Evolutionary conservation across 1,284 basidiomycete species (phyloP).

Genomic region (Singerocomus inundabilis): DNA sequence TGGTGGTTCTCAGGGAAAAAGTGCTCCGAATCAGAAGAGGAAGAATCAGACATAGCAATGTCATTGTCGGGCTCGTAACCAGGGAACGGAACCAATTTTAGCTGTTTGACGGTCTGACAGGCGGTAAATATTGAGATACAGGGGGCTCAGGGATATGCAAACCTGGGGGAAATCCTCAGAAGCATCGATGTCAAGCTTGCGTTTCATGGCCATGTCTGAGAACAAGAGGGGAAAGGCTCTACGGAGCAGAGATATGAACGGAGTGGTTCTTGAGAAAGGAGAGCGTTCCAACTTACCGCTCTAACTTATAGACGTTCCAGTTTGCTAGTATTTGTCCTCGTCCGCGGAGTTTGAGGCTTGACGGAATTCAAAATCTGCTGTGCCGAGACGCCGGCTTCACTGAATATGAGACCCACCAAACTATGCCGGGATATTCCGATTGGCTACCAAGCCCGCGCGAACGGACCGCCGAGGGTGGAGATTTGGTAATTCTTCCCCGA

Average conservation of each 20-base stretch:
- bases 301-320: constrained; percentile 31
- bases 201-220: constrained; percentile 61
- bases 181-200: constrained; percentile 64
- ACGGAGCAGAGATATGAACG: constrained; percentile 10
- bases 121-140: constrained; percentile 19
- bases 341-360: constrained; percentile 23
- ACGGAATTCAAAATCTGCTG: constrained; percentile 19
- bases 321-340: constrained; percentile 29
- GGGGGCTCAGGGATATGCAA: constrained; percentile 13
- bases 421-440: constrained; percentile 28
- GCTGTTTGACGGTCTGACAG: constrained; percentile 57
- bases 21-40: constrained; percentile 52
- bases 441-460: constrained; percentile 17
- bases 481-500: constrained; percentile 9
- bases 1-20: constrained; percentile 54
- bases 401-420: constrained; percentile 1
- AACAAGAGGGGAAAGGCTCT: constrained; percentile 27
- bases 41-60: constrained; percentile 61
- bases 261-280: constrained; percentile 30
- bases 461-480: constrained; percentile 6
- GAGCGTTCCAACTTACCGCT: constrained; percentile 21
- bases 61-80: constrained; percentile 59
- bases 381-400: constrained; percentile 19
- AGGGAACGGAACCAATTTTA: constrained; percentile 72
- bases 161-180: constrained; percentile 53